Percentiles rank a stretch among this genome's conserved stretches.
phyloP scores from a whole-genome alignment of 2,329 filamentous ascomycete genomes.

The Macrophomina pseudophaseolina region DNA sequence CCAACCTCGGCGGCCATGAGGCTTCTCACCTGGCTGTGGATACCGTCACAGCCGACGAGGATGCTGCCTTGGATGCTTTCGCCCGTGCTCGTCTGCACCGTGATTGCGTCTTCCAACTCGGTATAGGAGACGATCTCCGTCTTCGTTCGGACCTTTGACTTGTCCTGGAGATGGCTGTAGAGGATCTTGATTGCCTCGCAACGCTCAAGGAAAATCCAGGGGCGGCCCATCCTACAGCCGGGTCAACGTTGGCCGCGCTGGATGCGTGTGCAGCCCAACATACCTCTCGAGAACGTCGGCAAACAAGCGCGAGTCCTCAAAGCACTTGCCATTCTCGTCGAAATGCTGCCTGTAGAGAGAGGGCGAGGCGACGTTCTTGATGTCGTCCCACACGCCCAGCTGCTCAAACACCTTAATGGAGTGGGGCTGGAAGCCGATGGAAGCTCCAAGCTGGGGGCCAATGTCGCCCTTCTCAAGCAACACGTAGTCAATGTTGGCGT shows the following conservation, averaged over 20 bases:
- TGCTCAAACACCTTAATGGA: slow-evolving; percentile 35
- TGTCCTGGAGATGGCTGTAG: slow-evolving; percentile 33
- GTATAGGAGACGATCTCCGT: neutral
- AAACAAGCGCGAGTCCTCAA: slow-evolving; percentile 13
- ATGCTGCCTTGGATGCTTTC: slow-evolving; percentile 26
- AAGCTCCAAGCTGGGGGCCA: slow-evolving; percentile 33
- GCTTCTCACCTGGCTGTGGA: slow-evolving; percentile 22
- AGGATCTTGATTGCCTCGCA: slow-evolving; percentile 17
- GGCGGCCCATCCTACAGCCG: neutral
- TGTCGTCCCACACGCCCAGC: slow-evolving; percentile 28
- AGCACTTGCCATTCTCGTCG: slow-evolving; percentile 18
- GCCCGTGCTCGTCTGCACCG: slow-evolving; percentile 31
- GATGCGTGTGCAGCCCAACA: neutral
- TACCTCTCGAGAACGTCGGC: slow-evolving; percentile 7
- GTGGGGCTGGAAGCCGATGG: slow-evolving; percentile 33
- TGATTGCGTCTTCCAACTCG: slow-evolving; percentile 25
- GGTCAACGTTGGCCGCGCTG: neutral
- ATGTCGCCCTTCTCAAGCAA: slow-evolving; percentile 35
- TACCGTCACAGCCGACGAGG: slow-evolving; percentile 23
- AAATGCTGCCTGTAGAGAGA: slow-evolving; percentile 12
- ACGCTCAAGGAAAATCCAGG: slow-evolving; percentile 15
- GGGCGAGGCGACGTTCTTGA: slow-evolving; percentile 8
- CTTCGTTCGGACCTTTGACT: slow-evolving; percentile 30
- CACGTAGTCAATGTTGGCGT: slow-evolving; percentile 31
- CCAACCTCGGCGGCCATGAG: slow-evolving; percentile 22